A percentile compares a stretch with the other conserved stretches of the same genome.
Conservation (phyloP, 2,329 filamentous ascomycete species). For the Neonectria coccinea region DNA sequence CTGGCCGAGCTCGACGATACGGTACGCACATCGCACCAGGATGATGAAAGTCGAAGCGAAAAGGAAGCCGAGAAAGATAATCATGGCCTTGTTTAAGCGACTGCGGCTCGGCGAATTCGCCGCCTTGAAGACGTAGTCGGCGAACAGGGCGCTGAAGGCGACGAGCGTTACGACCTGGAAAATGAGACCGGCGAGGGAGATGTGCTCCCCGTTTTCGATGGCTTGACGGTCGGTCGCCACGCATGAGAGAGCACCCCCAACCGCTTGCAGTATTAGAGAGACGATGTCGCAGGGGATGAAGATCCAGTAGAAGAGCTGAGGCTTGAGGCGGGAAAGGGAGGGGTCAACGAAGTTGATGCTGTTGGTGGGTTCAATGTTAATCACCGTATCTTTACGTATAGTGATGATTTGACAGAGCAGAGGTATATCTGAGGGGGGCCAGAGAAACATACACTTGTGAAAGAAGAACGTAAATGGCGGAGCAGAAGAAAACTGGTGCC, state of each 20-base stretch:
- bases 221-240: slow-evolving; percentile 48
- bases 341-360: slow-evolving; percentile 43
- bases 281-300: slow-evolving; percentile 60
- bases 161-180: slow-evolving; percentile 64
- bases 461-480: slow-evolving; percentile 46
- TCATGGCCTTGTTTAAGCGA: slow-evolving; percentile 53
- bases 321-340: slow-evolving; percentile 39
- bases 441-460: slow-evolving; percentile 43
- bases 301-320: slow-evolving; percentile 43
- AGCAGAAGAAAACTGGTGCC: slow-evolving; percentile 47
- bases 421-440: background rate
- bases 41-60: slow-evolving; percentile 65
- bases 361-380: slow-evolving; percentile 10
- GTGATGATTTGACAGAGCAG: too few relatives aligned
- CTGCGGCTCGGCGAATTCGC: slow-evolving; percentile 43
- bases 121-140: slow-evolving; percentile 54
- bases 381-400: background rate
- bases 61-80: slow-evolving; percentile 62
- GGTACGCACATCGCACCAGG: slow-evolving; percentile 67
- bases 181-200: slow-evolving; percentile 63
- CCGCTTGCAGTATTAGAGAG: slow-evolving; percentile 63
- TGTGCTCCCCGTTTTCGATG: slow-evolving; percentile 56
- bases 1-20: slow-evolving; percentile 68
- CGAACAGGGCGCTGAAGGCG: slow-evolving; percentile 57
- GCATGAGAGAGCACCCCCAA: slow-evolving; percentile 60